phyloP scores from a whole-genome alignment of 495 filamentous ascomycete species.

The Lophiostoma macrostomum region DNA sequence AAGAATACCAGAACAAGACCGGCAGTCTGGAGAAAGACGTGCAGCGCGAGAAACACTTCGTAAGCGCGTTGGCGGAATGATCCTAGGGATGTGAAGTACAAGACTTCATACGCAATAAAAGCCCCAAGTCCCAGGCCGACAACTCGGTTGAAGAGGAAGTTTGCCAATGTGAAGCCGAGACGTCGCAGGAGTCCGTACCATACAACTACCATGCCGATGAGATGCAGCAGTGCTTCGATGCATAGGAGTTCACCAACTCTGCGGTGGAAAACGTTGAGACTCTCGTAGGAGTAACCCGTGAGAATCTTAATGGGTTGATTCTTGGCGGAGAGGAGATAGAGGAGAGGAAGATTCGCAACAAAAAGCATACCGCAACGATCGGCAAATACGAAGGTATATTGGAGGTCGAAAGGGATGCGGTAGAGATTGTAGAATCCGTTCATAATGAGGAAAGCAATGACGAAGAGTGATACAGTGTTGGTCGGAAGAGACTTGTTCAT shows the following conservation, averaged over 20 bases:
- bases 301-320: conserved; percentile 58
- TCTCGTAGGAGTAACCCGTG: conserved; percentile 62
- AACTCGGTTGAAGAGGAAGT: conserved; percentile 40
- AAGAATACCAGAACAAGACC: conserved; percentile 55
- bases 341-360: conserved; percentile 56
- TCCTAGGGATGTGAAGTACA: conserved; percentile 52
- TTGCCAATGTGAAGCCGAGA: conserved; percentile 42
- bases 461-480: conserved; percentile 51
- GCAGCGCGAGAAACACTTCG: conserved; percentile 56
- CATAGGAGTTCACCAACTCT: conserved; percentile 51
- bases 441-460: conserved; percentile 49
- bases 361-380: conserved; percentile 55
- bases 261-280: conserved; percentile 60
- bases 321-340: conserved; percentile 62
- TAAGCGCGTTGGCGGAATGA: conserved; percentile 53
- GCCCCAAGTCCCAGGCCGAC: conserved; percentile 49
- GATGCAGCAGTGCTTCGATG: conserved; percentile 46
- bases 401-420: conserved; percentile 44
- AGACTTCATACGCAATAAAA: conserved; percentile 49
- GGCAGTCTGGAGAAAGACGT: conserved; percentile 52
- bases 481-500: conserved; percentile 54
- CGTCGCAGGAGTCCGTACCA: conserved; percentile 49
- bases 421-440: conserved; percentile 57
- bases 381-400: conserved; percentile 53
- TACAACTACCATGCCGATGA: conserved; percentile 45